phyloP scores from a whole-genome alignment of 176 grass and related monocot species.

The Juncus effusus region DNA sequence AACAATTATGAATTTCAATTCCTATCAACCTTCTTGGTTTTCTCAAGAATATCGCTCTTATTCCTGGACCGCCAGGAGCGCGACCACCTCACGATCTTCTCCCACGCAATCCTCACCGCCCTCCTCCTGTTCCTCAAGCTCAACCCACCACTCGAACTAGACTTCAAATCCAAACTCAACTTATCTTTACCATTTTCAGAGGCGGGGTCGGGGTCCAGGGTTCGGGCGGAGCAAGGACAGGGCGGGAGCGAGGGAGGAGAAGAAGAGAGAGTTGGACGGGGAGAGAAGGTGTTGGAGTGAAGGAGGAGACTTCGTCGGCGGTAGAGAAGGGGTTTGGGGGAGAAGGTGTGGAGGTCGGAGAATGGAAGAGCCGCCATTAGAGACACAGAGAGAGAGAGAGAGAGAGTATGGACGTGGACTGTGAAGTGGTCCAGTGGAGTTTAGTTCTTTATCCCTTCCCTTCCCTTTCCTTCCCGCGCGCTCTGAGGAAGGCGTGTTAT shows the following conservation, averaged over 20 bases:
- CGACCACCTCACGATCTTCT: constrained; percentile 93
- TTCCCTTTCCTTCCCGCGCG: no score
- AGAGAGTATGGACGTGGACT: not conserved
- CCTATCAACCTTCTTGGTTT: constrained; percentile 55
- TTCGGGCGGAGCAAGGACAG: constrained; percentile 25
- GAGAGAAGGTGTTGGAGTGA: not conserved
- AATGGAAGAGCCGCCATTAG: constrained; percentile 14
- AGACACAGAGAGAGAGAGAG: not conserved
- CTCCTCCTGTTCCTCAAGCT: constrained; percentile 38
- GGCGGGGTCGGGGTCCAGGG: not conserved
- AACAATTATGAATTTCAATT: no score
- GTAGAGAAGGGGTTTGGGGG: not conserved
- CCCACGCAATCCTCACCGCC: constrained; percentile 67
- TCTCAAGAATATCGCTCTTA: constrained; percentile 62
- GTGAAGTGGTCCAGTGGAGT: not conserved
- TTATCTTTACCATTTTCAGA: not conserved
- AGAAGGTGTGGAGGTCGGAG: constrained; percentile 9
- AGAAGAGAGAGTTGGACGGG: constrained; percentile 24
- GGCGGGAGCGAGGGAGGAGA: constrained; percentile 15
- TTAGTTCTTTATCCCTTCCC: constrained; percentile 4
- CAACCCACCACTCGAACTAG: constrained; percentile 1
- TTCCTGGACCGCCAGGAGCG: constrained; percentile 68
- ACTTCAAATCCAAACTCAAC: not conserved
- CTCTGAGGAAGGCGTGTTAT: no score
- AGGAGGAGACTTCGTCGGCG: not conserved